Conservation (phyloP, 345 rosid genomes). For the Geranium brycei region DNA sequence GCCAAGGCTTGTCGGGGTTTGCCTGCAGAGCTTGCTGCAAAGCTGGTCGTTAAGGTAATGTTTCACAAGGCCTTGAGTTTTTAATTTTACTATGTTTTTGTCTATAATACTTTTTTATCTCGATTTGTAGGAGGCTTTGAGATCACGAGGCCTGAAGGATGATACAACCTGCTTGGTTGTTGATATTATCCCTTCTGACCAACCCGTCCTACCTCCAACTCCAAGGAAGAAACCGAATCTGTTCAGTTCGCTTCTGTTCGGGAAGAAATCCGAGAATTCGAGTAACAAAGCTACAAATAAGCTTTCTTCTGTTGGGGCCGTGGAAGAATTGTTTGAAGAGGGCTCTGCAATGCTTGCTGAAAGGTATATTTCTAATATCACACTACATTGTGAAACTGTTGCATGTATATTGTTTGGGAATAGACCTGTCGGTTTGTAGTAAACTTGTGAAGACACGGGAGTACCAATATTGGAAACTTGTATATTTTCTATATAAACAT, state of each 20-base stretch:
- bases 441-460: too few relatives aligned
- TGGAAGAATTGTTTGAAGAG: slow-evolving; percentile 98
- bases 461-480: too few relatives aligned
- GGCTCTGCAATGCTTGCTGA: slow-evolving; percentile 96
- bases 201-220: slow-evolving; percentile 47
- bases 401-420: too few relatives aligned
- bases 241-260: slow-evolving; percentile 49
- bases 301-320: slow-evolving; percentile 87
- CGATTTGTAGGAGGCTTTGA: slow-evolving; percentile 64
- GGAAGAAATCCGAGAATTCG: slow-evolving; percentile 39
- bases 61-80: background rate
- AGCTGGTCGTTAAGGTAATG: slow-evolving; percentile 87
- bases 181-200: slow-evolving; percentile 82
- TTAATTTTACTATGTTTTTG: background rate
- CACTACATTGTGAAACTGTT: too few relatives aligned
- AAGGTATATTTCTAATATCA: slow-evolving; percentile 31
- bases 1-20: slow-evolving; percentile 91
- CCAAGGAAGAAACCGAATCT: slow-evolving; percentile 64
- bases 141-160: slow-evolving; percentile 95
- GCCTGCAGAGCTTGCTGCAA: slow-evolving; percentile 95
- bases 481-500: too few relatives aligned
- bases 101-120: slow-evolving; percentile 9
- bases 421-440: too few relatives aligned
- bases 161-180: slow-evolving; percentile 99
- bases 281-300: slow-evolving; percentile 50